A percentile compares a stretch with the other conserved stretches of the same genome.
Evolutionary conservation across 1,284 basidiomycete genomes (phyloP).

Genomic region (Leccinum colubrinum): DNA sequence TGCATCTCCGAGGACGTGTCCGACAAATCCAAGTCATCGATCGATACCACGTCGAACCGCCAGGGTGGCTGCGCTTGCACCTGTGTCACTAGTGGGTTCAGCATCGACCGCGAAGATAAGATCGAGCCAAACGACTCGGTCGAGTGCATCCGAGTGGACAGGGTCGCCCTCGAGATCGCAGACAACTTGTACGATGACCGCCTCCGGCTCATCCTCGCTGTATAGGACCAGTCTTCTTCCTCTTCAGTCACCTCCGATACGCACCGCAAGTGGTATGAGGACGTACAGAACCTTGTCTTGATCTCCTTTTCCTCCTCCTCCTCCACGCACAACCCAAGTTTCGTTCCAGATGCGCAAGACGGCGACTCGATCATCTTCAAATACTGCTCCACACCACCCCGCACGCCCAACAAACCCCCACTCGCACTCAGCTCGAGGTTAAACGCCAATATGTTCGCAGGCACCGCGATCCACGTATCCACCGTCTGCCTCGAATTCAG

Average conservation of each 20-base stretch:
- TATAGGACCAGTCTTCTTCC: constrained; percentile 25
- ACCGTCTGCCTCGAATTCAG: constrained; percentile 53
- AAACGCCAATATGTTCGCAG: too few species aligned
- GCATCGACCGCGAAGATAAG: constrained; percentile 31
- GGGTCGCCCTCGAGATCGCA: constrained; percentile 15
- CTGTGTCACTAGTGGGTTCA: constrained; percentile 35
- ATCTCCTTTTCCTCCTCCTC: not conserved
- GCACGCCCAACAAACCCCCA: too few species aligned
- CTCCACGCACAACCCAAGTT: not conserved
- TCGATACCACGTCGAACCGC: constrained; percentile 67
- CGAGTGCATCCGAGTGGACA: constrained; percentile 38
- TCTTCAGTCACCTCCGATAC: constrained; percentile 33
- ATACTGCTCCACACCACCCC: too few species aligned
- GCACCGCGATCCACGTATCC: constrained; percentile 39
- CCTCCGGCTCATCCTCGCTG: not conserved
- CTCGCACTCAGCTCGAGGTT: too few species aligned
- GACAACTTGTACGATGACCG: constrained; percentile 17
- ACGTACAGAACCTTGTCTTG: constrained; percentile 9
- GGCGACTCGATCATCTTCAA: too few species aligned
- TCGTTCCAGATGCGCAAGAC: not conserved
- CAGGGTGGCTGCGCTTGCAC: constrained; percentile 41
- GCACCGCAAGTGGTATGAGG: constrained; percentile 26
- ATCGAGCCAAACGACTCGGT: constrained; percentile 57
- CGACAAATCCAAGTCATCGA: constrained; percentile 73
- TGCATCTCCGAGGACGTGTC: constrained; percentile 58